phyloP scores from a whole-genome alignment of 768 basidiomycete species.

The Vararia minispora region DNA sequence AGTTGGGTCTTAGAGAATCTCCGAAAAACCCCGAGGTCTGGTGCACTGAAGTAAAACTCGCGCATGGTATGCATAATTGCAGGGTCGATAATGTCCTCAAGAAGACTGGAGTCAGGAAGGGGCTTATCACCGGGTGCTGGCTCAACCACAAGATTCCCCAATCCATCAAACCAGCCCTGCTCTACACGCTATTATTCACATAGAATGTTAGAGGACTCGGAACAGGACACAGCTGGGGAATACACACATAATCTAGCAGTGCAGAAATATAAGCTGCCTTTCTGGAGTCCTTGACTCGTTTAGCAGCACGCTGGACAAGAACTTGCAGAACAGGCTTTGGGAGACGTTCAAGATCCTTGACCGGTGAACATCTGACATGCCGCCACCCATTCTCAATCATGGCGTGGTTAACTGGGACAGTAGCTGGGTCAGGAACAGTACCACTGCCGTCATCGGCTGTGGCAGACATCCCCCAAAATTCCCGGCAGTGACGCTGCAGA shows the following conservation, averaged over 20 bases:
- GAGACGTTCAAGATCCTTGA: background rate
- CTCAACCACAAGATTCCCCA: too few relatives aligned
- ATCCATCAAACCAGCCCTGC: conserved; percentile 1
- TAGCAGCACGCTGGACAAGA: background rate
- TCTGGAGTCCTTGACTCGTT: background rate
- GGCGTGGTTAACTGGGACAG: background rate
- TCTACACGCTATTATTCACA: background rate
- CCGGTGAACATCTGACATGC: background rate
- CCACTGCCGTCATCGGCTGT: background rate
- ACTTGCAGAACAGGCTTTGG: background rate
- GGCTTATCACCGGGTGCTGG: too few relatives aligned
- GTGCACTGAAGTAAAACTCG: too few relatives aligned
- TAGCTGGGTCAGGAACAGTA: background rate
- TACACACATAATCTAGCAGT: background rate
- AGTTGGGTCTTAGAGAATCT: too few relatives aligned
- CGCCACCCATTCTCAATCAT: background rate
- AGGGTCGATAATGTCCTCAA: too few relatives aligned
- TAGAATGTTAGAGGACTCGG: background rate
- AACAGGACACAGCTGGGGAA: background rate
- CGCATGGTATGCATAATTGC: too few relatives aligned
- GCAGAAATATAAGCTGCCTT: background rate
- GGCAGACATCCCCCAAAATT: conserved; percentile 9
- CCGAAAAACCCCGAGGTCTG: too few relatives aligned
- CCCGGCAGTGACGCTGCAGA: conserved; percentile 12
- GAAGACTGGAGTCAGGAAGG: too few relatives aligned